Evolutionary conservation across 2,329 filamentous ascomycete species (phyloP), one percentile per base, ranked within the genome.

Genomic region (Aspergillus amoenus): DNA sequence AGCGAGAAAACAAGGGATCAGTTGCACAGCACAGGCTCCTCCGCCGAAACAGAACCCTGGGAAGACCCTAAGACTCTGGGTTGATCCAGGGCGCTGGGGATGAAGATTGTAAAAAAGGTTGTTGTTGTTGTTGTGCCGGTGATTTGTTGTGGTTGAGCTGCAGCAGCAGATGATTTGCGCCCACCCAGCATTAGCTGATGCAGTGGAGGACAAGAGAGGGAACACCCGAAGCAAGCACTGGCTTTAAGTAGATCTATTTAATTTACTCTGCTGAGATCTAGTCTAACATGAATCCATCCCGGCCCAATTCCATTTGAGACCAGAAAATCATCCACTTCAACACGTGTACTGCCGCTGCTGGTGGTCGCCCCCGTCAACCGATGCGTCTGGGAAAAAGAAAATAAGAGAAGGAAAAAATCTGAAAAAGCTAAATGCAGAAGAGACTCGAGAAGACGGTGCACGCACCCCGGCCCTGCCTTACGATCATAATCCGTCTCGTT

Each of bases 151-250:
- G 42, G 44, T 56, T 50, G 51, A 42, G 34, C 37, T 47, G 51
- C 61, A 59, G 61, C 56, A 58, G 56, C 58, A 56, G 60, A 58
- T 62, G 60, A 62, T 61, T 61, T 61, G 60, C 58, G 58, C 41
- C 50, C 53, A 58, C 55, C 52, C 40, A 59, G 48, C 46, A 43
- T 61, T 58, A 54, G 56, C 52, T 42, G 52, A 60, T 60, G 52
- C 53, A 61, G 48, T 45, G 39, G 22, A 37, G 34, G 34, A 37
- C 34, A 37, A 37, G 34, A n/a, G 34, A 15, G 34, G 44, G 44
- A 39, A 32, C 40, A 32, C n/a, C 21, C 32, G 30, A 40, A 32
- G 44, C 12, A 49, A 32, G 40, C 21, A 46, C 32, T 40, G 30
- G 41, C 41, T 40, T 45, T 32, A 57, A 48, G 42, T 42, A 52